Evolutionary conservation across 805 yeast genomes (phyloP), one percentile per base, ranked within the genome.

Genomic region (Peterozyma toletana): DNA sequence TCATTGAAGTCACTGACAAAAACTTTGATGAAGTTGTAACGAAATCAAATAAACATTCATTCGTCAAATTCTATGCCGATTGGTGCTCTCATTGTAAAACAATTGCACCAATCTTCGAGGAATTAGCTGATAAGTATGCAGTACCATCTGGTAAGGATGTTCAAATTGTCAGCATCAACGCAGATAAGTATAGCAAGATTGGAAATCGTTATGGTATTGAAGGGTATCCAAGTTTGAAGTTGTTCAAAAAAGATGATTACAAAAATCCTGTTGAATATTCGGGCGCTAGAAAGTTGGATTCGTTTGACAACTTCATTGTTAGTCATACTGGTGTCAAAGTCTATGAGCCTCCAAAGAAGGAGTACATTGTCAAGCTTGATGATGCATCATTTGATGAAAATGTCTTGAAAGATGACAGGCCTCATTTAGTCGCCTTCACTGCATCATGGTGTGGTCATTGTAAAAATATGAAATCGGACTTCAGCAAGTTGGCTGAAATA

Each of bases 31-130:
- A 71, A 14, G 59, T 77, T 36, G 83, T 79, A 14, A 62, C 73
- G 43, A 73, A 78, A 38, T 73, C 83, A 5, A 80, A 75, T 31
- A 84, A 83, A 70, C 83, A 80, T 54, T 75, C 90, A 9, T 71
- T 88, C 49, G 86, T 87, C 50, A 85, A 87, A 66, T 82, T 79
- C 51, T 80, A 73, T 53, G 86, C 89, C 9, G 78, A 76, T 42
- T 82, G 89, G 89, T 82, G 89, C 59, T 64, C 78, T 33, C 87
- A 82, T 57, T 82, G 89, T 56, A 75, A 75, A 56, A 67, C 64
- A 33, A 56, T 82, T 53, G 68, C 66, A 57, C 87, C 87, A 5
- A 64, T 68, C 2, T 70, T 68, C 73, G 74, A 72, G 45, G 72
- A 73, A 47, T 62, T 78, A 55, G 73, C 72, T 42, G 67, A 52